Evolutionary conservation across 2,329 filamentous ascomycete genomes (phyloP).

Genomic region (Fusarium vanettenii): DNA sequence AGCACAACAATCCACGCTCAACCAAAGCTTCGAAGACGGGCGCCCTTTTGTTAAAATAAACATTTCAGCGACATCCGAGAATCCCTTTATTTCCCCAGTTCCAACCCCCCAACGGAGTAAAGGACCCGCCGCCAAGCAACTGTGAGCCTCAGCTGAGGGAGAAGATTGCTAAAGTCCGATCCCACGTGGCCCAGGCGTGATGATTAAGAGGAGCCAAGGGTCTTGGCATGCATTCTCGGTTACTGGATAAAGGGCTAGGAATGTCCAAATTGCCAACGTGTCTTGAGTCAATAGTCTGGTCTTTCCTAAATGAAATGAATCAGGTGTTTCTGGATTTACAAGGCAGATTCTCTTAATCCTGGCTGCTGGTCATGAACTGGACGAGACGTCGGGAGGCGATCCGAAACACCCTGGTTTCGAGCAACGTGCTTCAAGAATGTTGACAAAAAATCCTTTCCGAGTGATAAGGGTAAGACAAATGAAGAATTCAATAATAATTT

Average conservation of each 20-base stretch:
- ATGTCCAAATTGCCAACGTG: background rate
- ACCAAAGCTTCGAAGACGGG: background rate
- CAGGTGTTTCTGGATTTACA: background rate
- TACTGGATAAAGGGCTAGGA: background rate
- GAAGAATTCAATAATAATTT: background rate
- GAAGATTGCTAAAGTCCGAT: background rate
- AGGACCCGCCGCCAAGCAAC: slow-evolving; percentile 2
- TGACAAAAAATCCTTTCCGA: background rate
- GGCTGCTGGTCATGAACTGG: background rate
- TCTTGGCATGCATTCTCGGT: background rate
- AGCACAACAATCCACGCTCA: background rate
- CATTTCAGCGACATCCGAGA: background rate
- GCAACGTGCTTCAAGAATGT: background rate
- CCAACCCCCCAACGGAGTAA: background rate
- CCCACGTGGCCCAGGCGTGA: background rate
- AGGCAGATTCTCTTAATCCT: background rate
- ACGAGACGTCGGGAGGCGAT: background rate
- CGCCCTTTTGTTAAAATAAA: background rate
- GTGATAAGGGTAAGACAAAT: background rate
- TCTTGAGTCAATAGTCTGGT: background rate
- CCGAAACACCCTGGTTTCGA: too few species aligned
- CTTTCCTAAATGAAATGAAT: background rate
- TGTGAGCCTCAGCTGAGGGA: slow-evolving; percentile 2
- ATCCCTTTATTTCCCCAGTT: background rate
- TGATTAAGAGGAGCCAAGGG: background rate